phyloP scores from a whole-genome alignment of 768 basidiomycete species.

The Strobilomyces confusus region DNA sequence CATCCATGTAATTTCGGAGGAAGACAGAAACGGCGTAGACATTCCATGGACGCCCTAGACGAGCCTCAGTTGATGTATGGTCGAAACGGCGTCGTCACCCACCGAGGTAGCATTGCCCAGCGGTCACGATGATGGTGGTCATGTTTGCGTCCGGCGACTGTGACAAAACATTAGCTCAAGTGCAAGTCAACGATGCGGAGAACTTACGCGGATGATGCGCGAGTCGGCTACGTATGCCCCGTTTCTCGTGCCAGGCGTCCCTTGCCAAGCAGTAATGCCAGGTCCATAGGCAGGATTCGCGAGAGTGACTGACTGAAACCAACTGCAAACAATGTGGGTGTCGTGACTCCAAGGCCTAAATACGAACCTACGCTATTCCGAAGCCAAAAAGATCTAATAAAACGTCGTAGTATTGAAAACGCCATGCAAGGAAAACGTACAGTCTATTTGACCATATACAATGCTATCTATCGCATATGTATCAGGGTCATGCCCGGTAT shows the following conservation, averaged over 20 bases:
- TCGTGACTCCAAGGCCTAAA: not conserved
- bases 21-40: not conserved
- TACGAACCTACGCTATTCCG: not conserved
- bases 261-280: not conserved
- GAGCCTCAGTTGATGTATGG: not conserved
- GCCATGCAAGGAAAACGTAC: not conserved
- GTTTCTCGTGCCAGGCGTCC: not conserved
- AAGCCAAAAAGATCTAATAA: not conserved
- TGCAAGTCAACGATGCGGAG: not conserved
- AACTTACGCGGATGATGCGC: not conserved
- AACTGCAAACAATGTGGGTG: not conserved
- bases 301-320: not conserved
- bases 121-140: not conserved
- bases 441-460: not conserved
- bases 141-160: not conserved
- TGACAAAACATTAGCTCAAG: not conserved
- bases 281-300: not conserved
- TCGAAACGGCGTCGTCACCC: not conserved
- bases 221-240: not conserved
- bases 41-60: not conserved
- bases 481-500: not conserved
- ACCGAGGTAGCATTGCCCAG: not conserved
- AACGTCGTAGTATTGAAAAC: not conserved
- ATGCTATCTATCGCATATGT: not conserved
- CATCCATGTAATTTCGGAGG: not conserved